Base-by-base conservation (phyloP, 345 rosid species). In the Euphorbia pulcherrima region DNA sequence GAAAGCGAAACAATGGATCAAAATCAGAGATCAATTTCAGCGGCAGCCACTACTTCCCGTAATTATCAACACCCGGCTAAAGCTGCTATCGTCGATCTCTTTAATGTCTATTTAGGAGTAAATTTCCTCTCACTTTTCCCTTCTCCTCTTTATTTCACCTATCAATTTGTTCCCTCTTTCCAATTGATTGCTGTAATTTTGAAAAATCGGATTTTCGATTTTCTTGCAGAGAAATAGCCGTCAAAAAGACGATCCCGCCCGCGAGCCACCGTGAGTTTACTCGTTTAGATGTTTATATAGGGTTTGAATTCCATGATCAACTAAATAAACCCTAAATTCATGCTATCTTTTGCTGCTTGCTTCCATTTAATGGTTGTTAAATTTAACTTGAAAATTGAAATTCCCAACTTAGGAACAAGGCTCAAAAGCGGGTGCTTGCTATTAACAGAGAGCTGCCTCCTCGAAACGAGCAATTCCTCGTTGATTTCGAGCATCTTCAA, bases 31-130 rank as follows among this genome's bases (percentile, higher is more conserved):
- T 72, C 88, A 46, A 47, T 52, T 66, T 74, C 75, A 0, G 66
- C 87, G 30, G 64, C 82, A 28, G 61, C 88, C 10, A 67, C 90
- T 10, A 69, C 92, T 47, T 81, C 97, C 16, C 82, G 95, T 58
- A 66, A 88, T 18, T 86, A 78, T 85, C 99, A 84, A 75, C 95
- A 87, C 56, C 91, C 96, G 1, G 91, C 91, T 50, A 87, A 92
- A 65, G 44, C 86, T 48, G 90, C 96, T 70, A 86, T 89, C 53
- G 46, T 78, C 71, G 97, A 94, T 76, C 96, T 91, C 76, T 89
- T 95, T 81, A 92, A 88, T 74, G 88, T 87, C 82, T 87, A 92
- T 79, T 78, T 95, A 64, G 99, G 99, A 67, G 97, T 90, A 76
- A 64, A 40, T 54, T 52, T 10, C 52, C 47, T 39, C 24, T 33